A percentile compares a stretch with the other conserved stretches of the same genome.
Evolutionary conservation across 1,284 basidiomycete genomes (phyloP).

Genomic region (Vanrija sp.): DNA sequence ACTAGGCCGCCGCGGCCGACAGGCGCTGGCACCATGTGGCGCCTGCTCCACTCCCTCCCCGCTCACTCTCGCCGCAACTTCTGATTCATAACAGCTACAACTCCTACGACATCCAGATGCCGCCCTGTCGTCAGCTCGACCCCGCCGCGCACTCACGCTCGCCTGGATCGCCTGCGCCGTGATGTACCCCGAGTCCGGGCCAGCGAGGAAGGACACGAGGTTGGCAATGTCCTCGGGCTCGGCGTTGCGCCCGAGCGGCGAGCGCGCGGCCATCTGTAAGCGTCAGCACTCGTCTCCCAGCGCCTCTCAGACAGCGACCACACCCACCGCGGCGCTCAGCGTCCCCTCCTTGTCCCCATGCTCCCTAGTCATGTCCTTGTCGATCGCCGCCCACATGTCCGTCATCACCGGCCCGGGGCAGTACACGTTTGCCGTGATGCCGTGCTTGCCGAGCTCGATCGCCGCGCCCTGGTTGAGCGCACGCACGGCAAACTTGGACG

Average conservation of each 20-base stretch:
- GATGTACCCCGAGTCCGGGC: conserved; percentile 8
- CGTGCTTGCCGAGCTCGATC: conserved; percentile 48
- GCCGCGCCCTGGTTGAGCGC: conserved; percentile 49
- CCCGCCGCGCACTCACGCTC: conserved; percentile 1
- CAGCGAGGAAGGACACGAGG: conserved; percentile 8
- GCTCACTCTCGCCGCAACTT: no score
- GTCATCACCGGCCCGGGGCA: conserved; percentile 52
- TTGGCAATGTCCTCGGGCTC: neutral
- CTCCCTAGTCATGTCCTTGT: conserved; percentile 10
- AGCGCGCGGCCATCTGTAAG: neutral
- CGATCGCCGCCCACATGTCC: conserved; percentile 42
- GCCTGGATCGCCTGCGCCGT: conserved; percentile 13
- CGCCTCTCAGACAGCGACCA: neutral
- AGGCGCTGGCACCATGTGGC: no score
- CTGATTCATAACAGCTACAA: no score
- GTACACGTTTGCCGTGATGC: conserved; percentile 57
- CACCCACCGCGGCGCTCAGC: conserved; percentile 7
- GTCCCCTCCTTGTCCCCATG: conserved; percentile 3
- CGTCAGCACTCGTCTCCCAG: no score
- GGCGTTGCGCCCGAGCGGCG: neutral
- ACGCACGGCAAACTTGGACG: conserved; percentile 51
- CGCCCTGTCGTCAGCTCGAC: neutral
- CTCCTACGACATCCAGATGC: no score
- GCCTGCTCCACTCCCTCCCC: no score
- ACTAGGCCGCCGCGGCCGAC: no score